Evolutionary conservation across 306 rosid species (phyloP).

Genomic region (Prunus campanulata): DNA sequence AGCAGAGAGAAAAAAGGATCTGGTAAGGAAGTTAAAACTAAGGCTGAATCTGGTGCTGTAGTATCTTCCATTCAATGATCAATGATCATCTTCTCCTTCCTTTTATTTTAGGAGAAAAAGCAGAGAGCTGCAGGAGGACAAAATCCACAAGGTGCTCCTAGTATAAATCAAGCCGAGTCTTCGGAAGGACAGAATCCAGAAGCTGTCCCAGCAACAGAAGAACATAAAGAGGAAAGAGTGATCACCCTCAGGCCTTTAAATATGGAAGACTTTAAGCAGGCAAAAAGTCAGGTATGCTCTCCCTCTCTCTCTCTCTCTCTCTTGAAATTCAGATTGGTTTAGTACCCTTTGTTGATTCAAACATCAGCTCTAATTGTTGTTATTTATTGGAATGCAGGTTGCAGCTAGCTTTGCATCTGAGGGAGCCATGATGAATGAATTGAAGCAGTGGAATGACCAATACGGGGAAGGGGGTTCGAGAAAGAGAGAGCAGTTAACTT

Average conservation of each 20-base stretch:
- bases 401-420: constrained; percentile 88
- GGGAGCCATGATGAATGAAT: constrained; percentile 82
- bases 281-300: constrained; percentile 65
- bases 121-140: constrained; percentile 38
- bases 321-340: not conserved
- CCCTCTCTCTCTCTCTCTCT: not conserved
- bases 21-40: constrained; percentile 37
- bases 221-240: constrained; percentile 47
- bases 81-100: not conserved
- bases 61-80: constrained; percentile 14
- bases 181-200: constrained; percentile 10
- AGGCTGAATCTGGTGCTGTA: not conserved
- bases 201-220: constrained; percentile 19
- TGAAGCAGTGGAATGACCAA: constrained; percentile 86
- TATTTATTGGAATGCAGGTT: constrained; percentile 43
- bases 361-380: constrained; percentile 8
- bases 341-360: not conserved
- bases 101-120: constrained; percentile 53
- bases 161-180: not conserved
- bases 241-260: constrained; percentile 77
- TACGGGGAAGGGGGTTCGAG: constrained; percentile 95
- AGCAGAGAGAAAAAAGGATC: constrained; percentile 70
- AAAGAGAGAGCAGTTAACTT: constrained; percentile 75
- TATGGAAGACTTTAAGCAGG: constrained; percentile 78
- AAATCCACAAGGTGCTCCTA: constrained; percentile 19